Conservation (phyloP, 768 basidiomycete genomes). For the Termitomyces sp. region DNA sequence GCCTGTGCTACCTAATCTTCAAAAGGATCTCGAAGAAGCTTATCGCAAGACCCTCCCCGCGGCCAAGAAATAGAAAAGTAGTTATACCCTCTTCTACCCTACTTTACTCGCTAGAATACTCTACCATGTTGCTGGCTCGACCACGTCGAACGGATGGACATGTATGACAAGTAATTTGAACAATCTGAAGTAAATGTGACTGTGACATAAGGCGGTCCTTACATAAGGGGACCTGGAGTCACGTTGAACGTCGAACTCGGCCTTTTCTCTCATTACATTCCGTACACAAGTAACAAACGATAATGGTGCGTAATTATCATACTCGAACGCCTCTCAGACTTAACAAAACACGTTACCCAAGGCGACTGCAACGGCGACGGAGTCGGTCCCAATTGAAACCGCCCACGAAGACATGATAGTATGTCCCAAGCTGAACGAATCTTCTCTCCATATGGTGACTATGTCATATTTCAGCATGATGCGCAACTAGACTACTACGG, state of each 20-base stretch:
- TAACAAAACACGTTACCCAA: slow-evolving; percentile 9
- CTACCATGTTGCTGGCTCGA: neutral
- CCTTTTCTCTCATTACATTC: neutral
- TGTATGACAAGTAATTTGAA: neutral
- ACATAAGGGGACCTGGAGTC: neutral
- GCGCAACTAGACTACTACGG: slow-evolving; percentile 98
- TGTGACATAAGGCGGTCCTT: neutral
- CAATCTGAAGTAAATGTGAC: neutral
- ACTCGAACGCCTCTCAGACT: neutral
- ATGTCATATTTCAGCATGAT: slow-evolving; percentile 66
- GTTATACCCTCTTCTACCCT: too few species aligned
- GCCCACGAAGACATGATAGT: slow-evolving; percentile 99
- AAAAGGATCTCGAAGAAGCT: slow-evolving; percentile 84
- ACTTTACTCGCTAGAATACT: slow-evolving; percentile 5
- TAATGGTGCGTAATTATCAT: slow-evolving; percentile 6
- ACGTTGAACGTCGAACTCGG: neutral
- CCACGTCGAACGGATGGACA: neutral
- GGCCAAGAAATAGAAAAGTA: slow-evolving; percentile 55
- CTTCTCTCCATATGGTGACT: neutral
- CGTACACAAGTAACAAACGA: neutral
- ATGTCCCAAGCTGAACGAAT: slow-evolving; percentile 23
- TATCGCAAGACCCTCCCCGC: slow-evolving; percentile 74
- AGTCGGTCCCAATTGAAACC: slow-evolving; percentile 86
- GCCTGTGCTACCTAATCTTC: slow-evolving; percentile 81
- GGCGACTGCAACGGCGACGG: slow-evolving; percentile 51